Evolutionary conservation across 768 basidiomycete species (phyloP), one percentile per base, ranked within the genome.

Genomic region (Tephrocybe sp.): DNA sequence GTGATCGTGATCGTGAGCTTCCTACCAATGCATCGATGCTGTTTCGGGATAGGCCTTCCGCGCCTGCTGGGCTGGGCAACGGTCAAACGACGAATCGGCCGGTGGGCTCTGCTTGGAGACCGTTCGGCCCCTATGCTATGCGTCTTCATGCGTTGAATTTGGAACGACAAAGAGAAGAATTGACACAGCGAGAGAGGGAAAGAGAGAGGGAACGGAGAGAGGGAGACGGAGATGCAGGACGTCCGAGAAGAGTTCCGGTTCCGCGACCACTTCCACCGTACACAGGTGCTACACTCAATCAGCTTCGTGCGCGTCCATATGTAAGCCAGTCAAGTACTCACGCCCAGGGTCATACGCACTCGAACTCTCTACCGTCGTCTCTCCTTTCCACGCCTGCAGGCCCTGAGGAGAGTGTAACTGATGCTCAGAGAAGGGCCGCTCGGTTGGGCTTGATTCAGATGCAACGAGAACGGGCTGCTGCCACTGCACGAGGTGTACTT

Each of bases 371-470:
- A 5, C 61, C 66, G 8, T 65, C 70, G 1, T 13, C 47, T 12
- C 19, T 21, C 1, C 11, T 12, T 3, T 1, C 29, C 68, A 29
- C 72, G 70, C 0, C 69, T 73, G 37, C 25, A 11, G 18, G 24
- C 0, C 68, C 74, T 33, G 66, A 69, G 1, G 77, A 79, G 55
- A 77, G 65, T 50, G 70, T 72, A 2, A 67, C 67, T 10, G 77
- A 77, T 45, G 65, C 69, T 39, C 66, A 73, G 23, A 63, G 71
- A 15, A 60, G 67, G 16, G 63, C 60, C 7, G 73, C 74, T 16
- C 61, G 70, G 25, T 64, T 67, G 5, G 69, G 70, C 13, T 47
- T 73, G 38, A 63, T 66, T 13, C 53, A 65, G 31, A 49, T 54
- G 40, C 50, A 62, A 30, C 47, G 45, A 15, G 27, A 45, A 15